These are phyloP conservation scores for Camelina hispida DNA, from an alignment of 345 rosid species.

Conservation along the genomic window DNA sequence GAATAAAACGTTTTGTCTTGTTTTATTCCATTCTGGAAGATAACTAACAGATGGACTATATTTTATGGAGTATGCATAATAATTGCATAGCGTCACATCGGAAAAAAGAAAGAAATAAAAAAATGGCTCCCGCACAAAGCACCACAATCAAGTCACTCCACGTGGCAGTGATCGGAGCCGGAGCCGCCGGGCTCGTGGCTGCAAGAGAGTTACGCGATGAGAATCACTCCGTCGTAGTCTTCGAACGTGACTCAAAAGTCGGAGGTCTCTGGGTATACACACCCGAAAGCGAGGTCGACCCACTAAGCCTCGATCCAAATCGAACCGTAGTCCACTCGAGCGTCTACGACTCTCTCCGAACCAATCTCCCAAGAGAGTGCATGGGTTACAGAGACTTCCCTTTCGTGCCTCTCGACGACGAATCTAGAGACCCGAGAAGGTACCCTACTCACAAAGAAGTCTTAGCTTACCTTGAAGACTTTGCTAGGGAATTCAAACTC, in stretches of 20 bases:
- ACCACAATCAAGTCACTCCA: too few relatives aligned
- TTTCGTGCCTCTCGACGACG: constrained; percentile 48
- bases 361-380: constrained; percentile 80
- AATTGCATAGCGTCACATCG: too few relatives aligned
- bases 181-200: too few relatives aligned
- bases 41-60: too few relatives aligned
- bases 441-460: constrained; percentile 79
- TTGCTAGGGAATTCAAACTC: constrained; percentile 62
- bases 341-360: constrained; percentile 80
- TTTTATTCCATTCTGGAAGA: too few relatives aligned
- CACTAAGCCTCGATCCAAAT: constrained; percentile 62
- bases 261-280: constrained; percentile 93
- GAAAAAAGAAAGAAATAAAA: too few relatives aligned
- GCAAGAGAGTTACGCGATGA: constrained; percentile 76
- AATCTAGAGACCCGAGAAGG: constrained; percentile 67
- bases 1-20: too few relatives aligned
- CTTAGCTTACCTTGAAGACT: constrained; percentile 64
- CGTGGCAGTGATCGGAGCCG: too few relatives aligned
- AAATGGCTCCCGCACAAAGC: too few relatives aligned
- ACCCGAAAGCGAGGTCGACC: constrained; percentile 61
- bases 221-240: constrained; percentile 68
- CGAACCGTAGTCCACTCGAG: constrained; percentile 69
- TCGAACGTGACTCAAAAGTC: constrained; percentile 60
- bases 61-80: too few relatives aligned
- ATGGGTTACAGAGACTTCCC: constrained; percentile 89